Percentiles rank a stretch among this genome's conserved stretches.
phyloP scores from a whole-genome alignment of 1,284 basidiomycete species.

The Ustilago xerochloae region DNA sequence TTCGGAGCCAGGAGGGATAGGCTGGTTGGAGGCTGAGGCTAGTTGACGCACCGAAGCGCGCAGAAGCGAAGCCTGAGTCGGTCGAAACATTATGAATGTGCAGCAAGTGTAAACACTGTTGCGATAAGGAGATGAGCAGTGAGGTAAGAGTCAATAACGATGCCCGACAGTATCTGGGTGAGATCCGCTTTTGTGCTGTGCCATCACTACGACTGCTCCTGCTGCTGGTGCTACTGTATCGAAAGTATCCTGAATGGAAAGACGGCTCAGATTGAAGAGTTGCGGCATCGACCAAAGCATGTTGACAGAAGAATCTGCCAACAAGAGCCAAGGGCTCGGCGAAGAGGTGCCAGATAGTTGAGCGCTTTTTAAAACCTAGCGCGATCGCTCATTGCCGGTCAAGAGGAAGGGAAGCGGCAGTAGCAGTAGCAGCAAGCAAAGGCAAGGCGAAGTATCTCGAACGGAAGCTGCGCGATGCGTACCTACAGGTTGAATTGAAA shows the following conservation, averaged over 20 bases:
- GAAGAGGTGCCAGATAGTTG: slow-evolving; percentile 58
- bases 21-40: slow-evolving; percentile 40
- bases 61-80: slow-evolving; percentile 13
- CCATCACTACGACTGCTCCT: not conserved
- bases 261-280: slow-evolving; percentile 53
- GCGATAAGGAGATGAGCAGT: not conserved
- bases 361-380: slow-evolving; percentile 57
- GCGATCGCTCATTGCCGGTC: slow-evolving; percentile 57
- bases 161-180: not conserved
- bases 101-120: not conserved
- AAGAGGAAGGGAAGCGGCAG: not conserved
- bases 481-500: slow-evolving; percentile 17
- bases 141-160: slow-evolving; percentile 2
- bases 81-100: slow-evolving; percentile 30
- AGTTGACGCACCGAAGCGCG: slow-evolving; percentile 26
- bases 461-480: not conserved
- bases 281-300: slow-evolving; percentile 52
- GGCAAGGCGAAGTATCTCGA: not conserved
- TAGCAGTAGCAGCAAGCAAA: not conserved
- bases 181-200: not conserved
- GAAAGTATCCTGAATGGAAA: not conserved
- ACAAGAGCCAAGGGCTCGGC: slow-evolving; percentile 48
- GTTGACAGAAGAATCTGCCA: slow-evolving; percentile 4
- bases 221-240: not conserved
- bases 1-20: slow-evolving; percentile 37